These are phyloP conservation scores for Quercus parvula DNA, from an alignment of 306 rosid genomes.

Conservation along the genomic window DNA sequence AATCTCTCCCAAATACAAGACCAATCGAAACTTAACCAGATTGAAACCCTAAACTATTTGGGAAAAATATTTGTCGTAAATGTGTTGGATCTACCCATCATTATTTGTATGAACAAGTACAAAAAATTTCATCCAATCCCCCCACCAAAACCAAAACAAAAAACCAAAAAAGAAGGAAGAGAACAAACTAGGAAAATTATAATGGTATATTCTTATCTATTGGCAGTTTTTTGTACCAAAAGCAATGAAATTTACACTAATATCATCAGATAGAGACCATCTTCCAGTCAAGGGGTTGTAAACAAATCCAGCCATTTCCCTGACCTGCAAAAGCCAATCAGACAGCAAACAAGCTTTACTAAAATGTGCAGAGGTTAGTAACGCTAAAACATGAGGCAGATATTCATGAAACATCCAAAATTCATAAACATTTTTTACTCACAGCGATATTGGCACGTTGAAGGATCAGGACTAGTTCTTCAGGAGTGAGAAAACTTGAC, in stretches of 20 bases:
- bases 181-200: too few species aligned
- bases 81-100: too few species aligned
- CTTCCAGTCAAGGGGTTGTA: conserved; percentile 78
- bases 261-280: conserved; percentile 84
- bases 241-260: conserved; percentile 75
- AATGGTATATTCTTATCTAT: conserved; percentile 1
- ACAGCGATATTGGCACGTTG: conserved; percentile 68
- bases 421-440: conserved; percentile 12
- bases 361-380: background rate
- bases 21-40: too few species aligned
- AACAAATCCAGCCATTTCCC: conserved; percentile 91
- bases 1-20: too few species aligned
- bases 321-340: conserved; percentile 46
- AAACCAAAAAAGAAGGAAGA: too few species aligned
- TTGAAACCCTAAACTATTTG: too few species aligned
- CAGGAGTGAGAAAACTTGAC: conserved; percentile 83
- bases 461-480: conserved; percentile 74
- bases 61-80: too few species aligned
- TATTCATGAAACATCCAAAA: background rate
- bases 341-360: background rate
- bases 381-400: background rate
- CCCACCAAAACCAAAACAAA: too few species aligned
- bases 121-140: too few species aligned
- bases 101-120: too few species aligned
- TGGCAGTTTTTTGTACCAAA: conserved; percentile 46